A percentile compares a stretch with the other conserved stretches of the same genome.
phyloP scores from a whole-genome alignment of 805 yeast species.

The Cyberlindnera xylosilytica region DNA sequence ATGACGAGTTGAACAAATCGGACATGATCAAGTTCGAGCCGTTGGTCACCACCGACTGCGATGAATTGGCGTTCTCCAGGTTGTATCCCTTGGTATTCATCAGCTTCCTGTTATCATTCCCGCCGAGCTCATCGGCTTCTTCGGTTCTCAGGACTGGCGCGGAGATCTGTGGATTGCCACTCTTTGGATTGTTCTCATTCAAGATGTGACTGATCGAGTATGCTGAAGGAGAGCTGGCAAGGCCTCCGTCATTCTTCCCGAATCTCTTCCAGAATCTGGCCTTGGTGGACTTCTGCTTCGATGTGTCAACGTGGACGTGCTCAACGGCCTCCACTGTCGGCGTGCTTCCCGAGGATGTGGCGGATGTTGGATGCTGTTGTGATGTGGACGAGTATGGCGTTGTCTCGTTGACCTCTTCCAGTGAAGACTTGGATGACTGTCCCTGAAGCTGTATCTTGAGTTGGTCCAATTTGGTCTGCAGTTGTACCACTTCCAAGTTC shows the following conservation, averaged over 20 bases:
- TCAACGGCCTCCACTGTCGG: conserved; percentile 11
- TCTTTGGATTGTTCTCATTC: conserved; percentile 8
- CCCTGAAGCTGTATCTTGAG: conserved; percentile 13
- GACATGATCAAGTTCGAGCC: conserved; percentile 18
- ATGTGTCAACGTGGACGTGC: conserved; percentile 9
- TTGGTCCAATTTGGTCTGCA: conserved; percentile 21
- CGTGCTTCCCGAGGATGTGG: conserved; percentile 1
- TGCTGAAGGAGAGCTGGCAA: conserved; percentile 20
- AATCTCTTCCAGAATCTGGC: conserved; percentile 33
- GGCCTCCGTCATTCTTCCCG: conserved; percentile 21
- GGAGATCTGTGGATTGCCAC: conserved; percentile 30
- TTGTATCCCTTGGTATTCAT: conserved; percentile 21
- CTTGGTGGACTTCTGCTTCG: conserved; percentile 24
- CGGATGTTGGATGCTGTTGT: not conserved
- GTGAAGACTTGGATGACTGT: conserved; percentile 11
- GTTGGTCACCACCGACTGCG: conserved; percentile 2
- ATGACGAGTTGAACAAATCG: conserved; percentile 39
- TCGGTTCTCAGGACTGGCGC: conserved; percentile 35
- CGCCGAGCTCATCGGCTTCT: conserved; percentile 30
- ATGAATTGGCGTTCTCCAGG: conserved; percentile 9
- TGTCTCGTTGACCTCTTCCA: conserved; percentile 7
- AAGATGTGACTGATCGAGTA: conserved; percentile 18
- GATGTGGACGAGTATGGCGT: not conserved
- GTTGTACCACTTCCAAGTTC: conserved; percentile 34
- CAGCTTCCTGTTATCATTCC: conserved; percentile 35